Conservation (phyloP, 2,329 filamentous ascomycete species). For the Aspergillus nomiae region DNA sequence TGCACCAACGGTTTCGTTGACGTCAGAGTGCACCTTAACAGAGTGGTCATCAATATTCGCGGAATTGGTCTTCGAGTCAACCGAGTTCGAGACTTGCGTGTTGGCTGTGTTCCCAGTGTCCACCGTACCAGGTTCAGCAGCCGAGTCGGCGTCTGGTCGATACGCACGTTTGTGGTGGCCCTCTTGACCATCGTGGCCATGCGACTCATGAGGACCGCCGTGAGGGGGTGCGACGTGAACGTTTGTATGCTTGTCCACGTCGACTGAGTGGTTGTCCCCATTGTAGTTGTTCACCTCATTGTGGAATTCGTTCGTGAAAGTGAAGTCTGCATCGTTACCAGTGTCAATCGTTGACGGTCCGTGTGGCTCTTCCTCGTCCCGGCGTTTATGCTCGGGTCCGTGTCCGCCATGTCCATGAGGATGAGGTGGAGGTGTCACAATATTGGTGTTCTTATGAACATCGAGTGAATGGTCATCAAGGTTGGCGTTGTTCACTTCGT, state of each 20-base stretch:
- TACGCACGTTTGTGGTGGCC: background rate
- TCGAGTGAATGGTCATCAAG: background rate
- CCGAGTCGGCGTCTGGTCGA: background rate
- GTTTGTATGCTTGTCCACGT: slow-evolving; percentile 14
- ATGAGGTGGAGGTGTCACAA: background rate
- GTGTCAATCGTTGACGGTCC: slow-evolving; percentile 23
- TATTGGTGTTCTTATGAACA: background rate
- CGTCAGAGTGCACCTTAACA: background rate
- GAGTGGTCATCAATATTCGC: slow-evolving; percentile 15
- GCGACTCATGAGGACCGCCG: background rate
- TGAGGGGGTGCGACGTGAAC: slow-evolving; percentile 12
- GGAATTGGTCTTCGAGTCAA: background rate
- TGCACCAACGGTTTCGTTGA: background rate
- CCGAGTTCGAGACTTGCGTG: background rate
- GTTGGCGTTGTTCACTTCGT: background rate
- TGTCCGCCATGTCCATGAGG: slow-evolving; percentile 8
- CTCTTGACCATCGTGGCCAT: background rate
- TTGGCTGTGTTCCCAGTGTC: slow-evolving; percentile 7
- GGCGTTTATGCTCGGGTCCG: background rate
- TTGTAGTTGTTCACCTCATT: slow-evolving; percentile 18
- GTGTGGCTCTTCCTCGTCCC: background rate
- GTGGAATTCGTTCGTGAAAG: slow-evolving; percentile 9
- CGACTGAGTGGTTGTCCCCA: slow-evolving; percentile 28
- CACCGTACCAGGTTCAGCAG: slow-evolving; percentile 5
- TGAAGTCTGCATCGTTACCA: slow-evolving; percentile 13